Percentiles rank a stretch among this genome's conserved stretches.
Evolutionary conservation across 441 rosid species (phyloP).

Genomic region (Syzygium syzygioides): DNA sequence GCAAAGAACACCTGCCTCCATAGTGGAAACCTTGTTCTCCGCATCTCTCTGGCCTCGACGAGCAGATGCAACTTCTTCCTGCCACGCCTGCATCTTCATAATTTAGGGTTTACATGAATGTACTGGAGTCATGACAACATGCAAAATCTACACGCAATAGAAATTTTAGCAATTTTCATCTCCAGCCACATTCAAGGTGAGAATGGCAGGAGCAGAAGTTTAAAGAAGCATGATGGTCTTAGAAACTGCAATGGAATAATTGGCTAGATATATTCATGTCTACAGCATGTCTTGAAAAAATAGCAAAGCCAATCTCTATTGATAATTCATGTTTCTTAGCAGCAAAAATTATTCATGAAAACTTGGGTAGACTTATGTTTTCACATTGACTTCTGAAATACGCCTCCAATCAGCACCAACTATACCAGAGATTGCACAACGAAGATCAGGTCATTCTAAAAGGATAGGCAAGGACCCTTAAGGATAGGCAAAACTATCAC

Average conservation of each 20-base stretch:
- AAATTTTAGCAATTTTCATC: neutral
- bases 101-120: conserved; percentile 1
- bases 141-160: neutral
- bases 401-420: neutral
- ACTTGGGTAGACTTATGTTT: neutral
- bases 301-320: neutral
- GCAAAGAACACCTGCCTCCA: conserved; percentile 57
- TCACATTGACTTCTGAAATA: neutral
- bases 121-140: neutral
- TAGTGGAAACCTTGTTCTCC: conserved; percentile 80
- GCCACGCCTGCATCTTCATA: conserved; percentile 89
- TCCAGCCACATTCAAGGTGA: neutral
- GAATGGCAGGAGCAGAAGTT: neutral
- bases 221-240: neutral
- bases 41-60: conserved; percentile 96
- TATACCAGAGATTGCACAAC: neutral
- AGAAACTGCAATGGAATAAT: no score
- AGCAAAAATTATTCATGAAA: neutral
- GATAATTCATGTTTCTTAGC: neutral
- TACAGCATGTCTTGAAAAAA: neutral
- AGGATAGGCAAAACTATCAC: neutral
- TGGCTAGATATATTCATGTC: neutral
- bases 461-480: neutral
- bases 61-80: conserved; percentile 94
- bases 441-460: neutral